Percentiles rank a stretch among this genome's conserved stretches.
These are phyloP conservation scores for Orobanche coerulescens DNA, from an alignment of 257 asterid genomes.

Conservation along the genomic window DNA sequence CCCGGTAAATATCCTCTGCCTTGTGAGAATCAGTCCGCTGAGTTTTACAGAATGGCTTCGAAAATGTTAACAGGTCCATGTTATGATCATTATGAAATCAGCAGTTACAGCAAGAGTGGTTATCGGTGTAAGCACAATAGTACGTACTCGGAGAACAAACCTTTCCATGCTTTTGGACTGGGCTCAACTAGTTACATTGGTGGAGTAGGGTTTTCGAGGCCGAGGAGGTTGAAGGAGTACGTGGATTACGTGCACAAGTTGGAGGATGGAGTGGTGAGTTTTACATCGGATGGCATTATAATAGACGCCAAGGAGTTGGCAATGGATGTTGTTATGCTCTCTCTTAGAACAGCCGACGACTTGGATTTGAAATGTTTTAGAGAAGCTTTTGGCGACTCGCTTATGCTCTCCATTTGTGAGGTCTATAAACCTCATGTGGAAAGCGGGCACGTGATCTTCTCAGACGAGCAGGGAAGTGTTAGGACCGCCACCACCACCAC, in stretches of 20 bases:
- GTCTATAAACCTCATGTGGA: constrained; percentile 42
- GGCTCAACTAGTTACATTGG: constrained; percentile 73
- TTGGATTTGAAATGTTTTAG: constrained; percentile 59
- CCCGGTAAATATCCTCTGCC: constrained; percentile 90
- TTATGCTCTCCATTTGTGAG: constrained; percentile 47
- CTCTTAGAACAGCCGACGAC: constrained; percentile 69
- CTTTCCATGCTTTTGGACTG: constrained; percentile 78
- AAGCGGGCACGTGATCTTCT: constrained; percentile 57
- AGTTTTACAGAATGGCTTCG: constrained; percentile 77
- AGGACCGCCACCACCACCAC: no score
- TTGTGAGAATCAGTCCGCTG: constrained; percentile 73
- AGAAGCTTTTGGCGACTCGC: constrained; percentile 53
- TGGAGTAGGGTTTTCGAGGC: constrained; percentile 77
- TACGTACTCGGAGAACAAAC: constrained; percentile 69
- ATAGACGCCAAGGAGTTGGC: constrained; percentile 63
- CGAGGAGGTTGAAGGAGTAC: constrained; percentile 67
- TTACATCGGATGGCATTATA: constrained; percentile 14
- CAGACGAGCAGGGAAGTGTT: constrained; percentile 46
- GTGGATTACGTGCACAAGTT: constrained; percentile 47
- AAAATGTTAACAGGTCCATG: constrained; percentile 57
- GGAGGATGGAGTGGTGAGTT: constrained; percentile 33
- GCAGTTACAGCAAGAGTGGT: constrained; percentile 76
- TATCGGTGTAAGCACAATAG: constrained; percentile 75
- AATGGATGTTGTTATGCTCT: constrained; percentile 70
- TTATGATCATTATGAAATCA: constrained; percentile 84